Evolutionary conservation across 805 yeast genomes (phyloP).

Genomic region (Yamadazyma phyllophila): DNA sequence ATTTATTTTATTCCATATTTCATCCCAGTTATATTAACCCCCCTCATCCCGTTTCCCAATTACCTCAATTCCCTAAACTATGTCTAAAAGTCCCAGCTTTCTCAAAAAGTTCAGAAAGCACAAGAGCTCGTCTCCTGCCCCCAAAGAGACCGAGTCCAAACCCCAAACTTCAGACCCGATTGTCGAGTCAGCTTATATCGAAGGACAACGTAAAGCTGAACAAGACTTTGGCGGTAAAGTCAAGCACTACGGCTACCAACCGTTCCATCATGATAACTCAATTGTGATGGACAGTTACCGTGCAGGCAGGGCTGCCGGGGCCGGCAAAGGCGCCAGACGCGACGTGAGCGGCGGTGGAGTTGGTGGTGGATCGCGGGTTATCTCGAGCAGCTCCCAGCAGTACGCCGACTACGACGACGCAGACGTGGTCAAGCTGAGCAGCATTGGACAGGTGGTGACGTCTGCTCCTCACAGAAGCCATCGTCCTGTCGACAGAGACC

Average conservation of each 20-base stretch:
- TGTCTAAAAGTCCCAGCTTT: constrained; percentile 6
- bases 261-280: constrained; percentile 1
- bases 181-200: constrained; percentile 19
- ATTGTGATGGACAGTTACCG: constrained; percentile 2
- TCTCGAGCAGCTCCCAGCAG: not conserved
- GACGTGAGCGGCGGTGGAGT: too few species aligned
- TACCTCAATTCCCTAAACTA: not conserved
- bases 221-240: constrained; percentile 14
- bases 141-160: not conserved
- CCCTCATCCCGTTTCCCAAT: not conserved
- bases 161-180: not conserved
- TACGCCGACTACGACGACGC: not conserved
- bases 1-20: not conserved
- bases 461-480: constrained; percentile 30
- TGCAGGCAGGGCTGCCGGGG: not conserved
- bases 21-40: not conserved
- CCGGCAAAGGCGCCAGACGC: not conserved
- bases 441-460: constrained; percentile 26
- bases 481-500: constrained; percentile 26
- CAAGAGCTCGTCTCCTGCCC: not conserved
- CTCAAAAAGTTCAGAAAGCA: constrained; percentile 10
- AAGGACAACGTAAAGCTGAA: constrained; percentile 20
- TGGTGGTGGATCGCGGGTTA: too few species aligned
- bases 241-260: constrained; percentile 4
- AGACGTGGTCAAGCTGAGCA: constrained; percentile 9